Percentiles rank a stretch among this genome's conserved stretches.
Conservation (phyloP, 1,284 basidiomycete species). For the Vanrija pseudolonga region DNA sequence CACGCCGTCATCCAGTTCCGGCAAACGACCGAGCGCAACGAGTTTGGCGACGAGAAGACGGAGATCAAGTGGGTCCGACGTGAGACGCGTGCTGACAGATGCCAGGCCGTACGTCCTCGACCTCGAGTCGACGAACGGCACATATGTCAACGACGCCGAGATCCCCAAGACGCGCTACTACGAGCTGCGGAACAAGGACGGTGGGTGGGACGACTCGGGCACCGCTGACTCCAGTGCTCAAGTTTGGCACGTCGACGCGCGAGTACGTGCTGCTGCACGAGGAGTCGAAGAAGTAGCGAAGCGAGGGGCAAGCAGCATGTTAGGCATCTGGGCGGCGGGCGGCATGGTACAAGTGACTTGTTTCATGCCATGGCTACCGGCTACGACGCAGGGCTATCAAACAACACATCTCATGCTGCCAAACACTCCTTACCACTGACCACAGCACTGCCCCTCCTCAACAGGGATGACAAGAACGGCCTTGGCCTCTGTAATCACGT, state of each 20-base stretch:
- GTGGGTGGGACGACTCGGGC: constrained; percentile 53
- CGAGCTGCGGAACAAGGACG: constrained; percentile 81
- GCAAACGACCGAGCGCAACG: constrained; percentile 77
- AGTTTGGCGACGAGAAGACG: constrained; percentile 74
- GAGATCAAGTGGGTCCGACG: constrained; percentile 59
- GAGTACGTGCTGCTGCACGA: constrained; percentile 88
- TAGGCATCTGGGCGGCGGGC: no score
- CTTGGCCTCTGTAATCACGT: no score
- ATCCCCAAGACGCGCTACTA: constrained; percentile 87
- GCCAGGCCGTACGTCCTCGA: constrained; percentile 89
- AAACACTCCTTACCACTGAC: no score
- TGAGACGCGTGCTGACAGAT: neutral
- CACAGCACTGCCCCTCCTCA: no score
- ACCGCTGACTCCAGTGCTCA: constrained; percentile 62
- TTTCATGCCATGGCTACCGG: no score
- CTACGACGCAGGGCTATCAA: no score
- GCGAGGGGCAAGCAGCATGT: no score
- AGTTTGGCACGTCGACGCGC: constrained; percentile 78
- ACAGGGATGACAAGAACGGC: no score
- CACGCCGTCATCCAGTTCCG: constrained; percentile 96
- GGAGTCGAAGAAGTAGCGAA: constrained; percentile 52
- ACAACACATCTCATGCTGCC: no score
- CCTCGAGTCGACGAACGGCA: constrained; percentile 94
- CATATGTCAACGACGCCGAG: constrained; percentile 78
- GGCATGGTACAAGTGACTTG: no score